These are phyloP conservation scores for Mrakia blollopis DNA, from an alignment of 768 basidiomycete species.

Conservation along the genomic window DNA sequence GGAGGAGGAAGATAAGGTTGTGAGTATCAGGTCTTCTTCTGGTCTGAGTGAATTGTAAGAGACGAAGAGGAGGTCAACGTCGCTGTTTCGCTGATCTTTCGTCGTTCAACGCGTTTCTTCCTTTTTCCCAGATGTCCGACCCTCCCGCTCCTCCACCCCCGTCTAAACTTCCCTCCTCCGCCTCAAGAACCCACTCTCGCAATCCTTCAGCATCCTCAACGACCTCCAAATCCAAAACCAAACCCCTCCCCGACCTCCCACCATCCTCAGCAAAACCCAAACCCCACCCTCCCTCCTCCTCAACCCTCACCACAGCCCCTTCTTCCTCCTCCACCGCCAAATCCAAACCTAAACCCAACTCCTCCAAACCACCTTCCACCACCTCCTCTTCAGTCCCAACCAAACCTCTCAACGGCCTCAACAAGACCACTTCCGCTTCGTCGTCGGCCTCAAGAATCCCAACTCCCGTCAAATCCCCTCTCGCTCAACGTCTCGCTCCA, in stretches of 20 bases:
- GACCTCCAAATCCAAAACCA: background rate
- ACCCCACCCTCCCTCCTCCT: background rate
- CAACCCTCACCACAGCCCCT: background rate
- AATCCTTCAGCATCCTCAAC: background rate
- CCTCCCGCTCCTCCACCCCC: background rate
- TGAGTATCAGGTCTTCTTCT: background rate
- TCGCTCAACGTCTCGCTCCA: background rate
- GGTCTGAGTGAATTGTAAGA: too few species aligned
- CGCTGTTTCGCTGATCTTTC: background rate
- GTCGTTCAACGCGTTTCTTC: background rate
- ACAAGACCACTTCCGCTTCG: background rate
- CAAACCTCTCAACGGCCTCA: background rate
- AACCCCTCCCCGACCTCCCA: background rate
- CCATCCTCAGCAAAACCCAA: background rate
- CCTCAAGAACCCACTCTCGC: background rate
- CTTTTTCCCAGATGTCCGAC: background rate
- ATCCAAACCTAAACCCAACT: background rate
- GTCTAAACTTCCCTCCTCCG: background rate
- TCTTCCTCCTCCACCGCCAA: background rate
- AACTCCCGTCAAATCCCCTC: conserved; percentile 9
- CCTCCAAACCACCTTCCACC: background rate
- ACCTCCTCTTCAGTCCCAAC: background rate
- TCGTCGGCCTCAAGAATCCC: background rate
- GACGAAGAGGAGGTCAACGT: too few species aligned
- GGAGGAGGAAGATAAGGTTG: background rate